Conservation (phyloP, 179 eudicot species). For the Monotropa hypopitys region DNA sequence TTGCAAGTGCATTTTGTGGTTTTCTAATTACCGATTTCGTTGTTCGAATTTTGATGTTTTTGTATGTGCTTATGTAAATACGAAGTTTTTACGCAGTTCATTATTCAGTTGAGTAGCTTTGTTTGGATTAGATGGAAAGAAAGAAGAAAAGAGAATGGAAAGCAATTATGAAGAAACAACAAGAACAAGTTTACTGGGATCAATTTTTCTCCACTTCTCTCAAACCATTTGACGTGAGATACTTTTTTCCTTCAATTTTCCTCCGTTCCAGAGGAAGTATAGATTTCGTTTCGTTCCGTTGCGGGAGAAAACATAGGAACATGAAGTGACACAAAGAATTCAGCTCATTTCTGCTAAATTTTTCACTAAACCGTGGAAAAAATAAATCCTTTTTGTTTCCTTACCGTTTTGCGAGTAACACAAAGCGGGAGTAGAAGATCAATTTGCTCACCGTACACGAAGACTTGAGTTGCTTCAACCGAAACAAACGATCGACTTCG, state of each 20-base stretch:
- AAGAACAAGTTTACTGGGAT: too few species aligned
- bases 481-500: conserved; percentile 67
- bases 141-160: too few species aligned
- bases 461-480: conserved; percentile 51
- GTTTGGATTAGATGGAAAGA: too few species aligned
- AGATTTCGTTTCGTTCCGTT: neutral
- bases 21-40: neutral
- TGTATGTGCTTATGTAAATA: neutral
- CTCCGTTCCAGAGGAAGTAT: too few species aligned
- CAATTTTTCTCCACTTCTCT: too few species aligned
- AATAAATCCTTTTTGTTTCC: neutral
- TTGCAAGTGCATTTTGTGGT: neutral
- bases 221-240: too few species aligned
- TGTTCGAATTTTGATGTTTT: neutral
- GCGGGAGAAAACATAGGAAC: too few species aligned
- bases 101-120: neutral
- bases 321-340: neutral
- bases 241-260: too few species aligned
- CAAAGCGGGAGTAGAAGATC: neutral
- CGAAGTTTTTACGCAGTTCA: neutral
- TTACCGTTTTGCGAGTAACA: neutral
- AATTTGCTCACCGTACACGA: conserved; percentile 32
- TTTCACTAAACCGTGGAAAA: neutral
- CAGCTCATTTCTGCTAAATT: neutral
- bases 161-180: too few species aligned